phyloP scores from a whole-genome alignment of 2,329 filamentous ascomycete species.

The Trichoderma atroviride region DNA sequence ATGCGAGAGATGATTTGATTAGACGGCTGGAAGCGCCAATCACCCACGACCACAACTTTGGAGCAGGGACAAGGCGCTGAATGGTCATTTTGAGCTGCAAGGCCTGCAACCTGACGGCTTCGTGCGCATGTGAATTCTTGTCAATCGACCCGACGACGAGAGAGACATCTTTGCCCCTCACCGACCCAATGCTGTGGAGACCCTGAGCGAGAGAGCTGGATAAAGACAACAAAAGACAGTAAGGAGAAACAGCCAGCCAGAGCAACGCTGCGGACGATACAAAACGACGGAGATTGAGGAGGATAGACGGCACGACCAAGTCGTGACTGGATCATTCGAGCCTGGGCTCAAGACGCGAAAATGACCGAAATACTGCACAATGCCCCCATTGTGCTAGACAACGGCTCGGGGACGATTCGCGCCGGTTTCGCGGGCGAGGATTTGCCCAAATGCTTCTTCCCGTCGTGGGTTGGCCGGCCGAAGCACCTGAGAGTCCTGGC shows the following conservation, averaged over 20 bases:
- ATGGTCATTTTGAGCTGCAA: slow-evolving; percentile 12
- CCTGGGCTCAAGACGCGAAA: slow-evolving; percentile 20
- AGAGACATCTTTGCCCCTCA: neutral
- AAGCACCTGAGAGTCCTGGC: slow-evolving; percentile 94
- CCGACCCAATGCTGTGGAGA: slow-evolving; percentile 27
- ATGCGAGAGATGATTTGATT: slow-evolving; percentile 23
- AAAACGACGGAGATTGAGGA: neutral
- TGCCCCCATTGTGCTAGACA: slow-evolving; percentile 97
- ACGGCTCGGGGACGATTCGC: slow-evolving; percentile 95
- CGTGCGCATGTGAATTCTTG: neutral
- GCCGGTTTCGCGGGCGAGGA: slow-evolving; percentile 97
- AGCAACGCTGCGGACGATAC: neutral
- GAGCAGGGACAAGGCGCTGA: neutral
- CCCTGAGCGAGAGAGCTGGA: slow-evolving; percentile 16
- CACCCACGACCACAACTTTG: slow-evolving; percentile 22
- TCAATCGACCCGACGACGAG: slow-evolving; percentile 4
- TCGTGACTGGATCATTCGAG: neutral
- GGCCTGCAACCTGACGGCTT: slow-evolving; percentile 12
- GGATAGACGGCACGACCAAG: slow-evolving; percentile 10
- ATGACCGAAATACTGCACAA: slow-evolving; percentile 80
- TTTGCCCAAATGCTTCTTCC: slow-evolving; percentile 94
- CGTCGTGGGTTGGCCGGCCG: slow-evolving; percentile 92
- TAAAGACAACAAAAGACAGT: slow-evolving; percentile 12
- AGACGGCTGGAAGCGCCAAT: slow-evolving; percentile 12
- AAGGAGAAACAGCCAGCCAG: slow-evolving; percentile 7